Conservation (phyloP, 345 rosid species). For the Gossypium longicalyx region DNA sequence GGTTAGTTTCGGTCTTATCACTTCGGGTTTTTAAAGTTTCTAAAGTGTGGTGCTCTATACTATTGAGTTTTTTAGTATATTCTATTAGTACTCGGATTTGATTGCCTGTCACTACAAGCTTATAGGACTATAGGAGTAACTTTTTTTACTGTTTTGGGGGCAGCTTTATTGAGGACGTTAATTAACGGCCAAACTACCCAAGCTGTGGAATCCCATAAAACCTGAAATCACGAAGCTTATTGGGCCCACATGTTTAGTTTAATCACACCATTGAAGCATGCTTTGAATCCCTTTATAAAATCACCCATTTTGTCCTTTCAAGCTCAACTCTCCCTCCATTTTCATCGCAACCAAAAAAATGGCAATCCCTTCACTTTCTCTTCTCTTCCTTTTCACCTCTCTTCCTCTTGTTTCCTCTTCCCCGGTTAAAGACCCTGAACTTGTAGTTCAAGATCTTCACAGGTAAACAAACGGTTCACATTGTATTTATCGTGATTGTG, state of each 20-base stretch:
- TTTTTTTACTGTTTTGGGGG: conserved; percentile 4
- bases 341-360: conserved; percentile 9
- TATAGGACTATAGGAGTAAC: not conserved
- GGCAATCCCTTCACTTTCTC: conserved; percentile 26
- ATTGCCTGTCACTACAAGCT: not conserved
- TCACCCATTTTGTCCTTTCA: conserved; percentile 4
- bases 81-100: not conserved
- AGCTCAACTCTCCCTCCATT: conserved; percentile 10
- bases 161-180: conserved; percentile 12
- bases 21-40: too few relatives aligned
- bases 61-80: too few relatives aligned
- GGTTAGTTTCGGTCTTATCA: too few relatives aligned
- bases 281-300: conserved; percentile 36
- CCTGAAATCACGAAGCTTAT: conserved; percentile 43
- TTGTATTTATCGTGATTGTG: not conserved
- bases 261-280: conserved; percentile 26
- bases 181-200: conserved; percentile 38
- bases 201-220: conserved; percentile 38
- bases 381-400: conserved; percentile 33
- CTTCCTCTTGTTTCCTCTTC: conserved; percentile 35
- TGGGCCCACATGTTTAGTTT: conserved; percentile 34
- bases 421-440: conserved; percentile 52
- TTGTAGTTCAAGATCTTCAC: conserved; percentile 57
- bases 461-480: conserved; percentile 27
- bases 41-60: too few relatives aligned